These are phyloP conservation scores for Sporormia fimetaria DNA, from an alignment of 495 filamentous ascomycete genomes.

Conservation along the genomic window DNA sequence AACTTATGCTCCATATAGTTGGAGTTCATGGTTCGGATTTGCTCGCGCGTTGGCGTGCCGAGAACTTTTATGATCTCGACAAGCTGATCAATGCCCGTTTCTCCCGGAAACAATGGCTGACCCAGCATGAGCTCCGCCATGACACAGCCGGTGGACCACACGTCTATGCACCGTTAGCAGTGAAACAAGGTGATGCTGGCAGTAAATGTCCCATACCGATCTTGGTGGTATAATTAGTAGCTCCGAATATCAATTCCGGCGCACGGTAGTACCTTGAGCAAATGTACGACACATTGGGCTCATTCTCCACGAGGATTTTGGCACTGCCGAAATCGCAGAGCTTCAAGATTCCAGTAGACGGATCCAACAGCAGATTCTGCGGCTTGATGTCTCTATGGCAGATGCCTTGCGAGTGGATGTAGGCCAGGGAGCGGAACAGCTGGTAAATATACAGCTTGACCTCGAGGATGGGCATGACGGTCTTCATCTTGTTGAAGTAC, in stretches of 20 bases:
- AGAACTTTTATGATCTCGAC: constrained; percentile 99
- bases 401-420: constrained; percentile 99
- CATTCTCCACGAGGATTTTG: constrained; percentile 97
- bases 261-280: constrained; percentile 98
- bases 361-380: constrained; percentile 91
- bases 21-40: constrained; percentile 99
- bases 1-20: constrained; percentile 99
- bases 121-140: constrained; percentile 99
- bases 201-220: constrained; percentile 58
- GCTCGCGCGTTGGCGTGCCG: constrained; percentile 93
- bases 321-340: constrained; percentile 98
- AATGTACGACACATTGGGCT: constrained; percentile 99
- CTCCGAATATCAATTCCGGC: constrained; percentile 96
- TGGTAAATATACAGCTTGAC: constrained; percentile 99
- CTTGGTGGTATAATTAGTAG: constrained; percentile 99
- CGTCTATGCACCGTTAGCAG: constrained; percentile 49
- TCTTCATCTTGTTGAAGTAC: constrained; percentile 99
- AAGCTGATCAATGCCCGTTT: constrained; percentile 96
- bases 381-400: constrained; percentile 99
- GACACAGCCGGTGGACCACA: constrained; percentile 98
- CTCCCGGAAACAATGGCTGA: constrained; percentile 96
- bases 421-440: constrained; percentile 93
- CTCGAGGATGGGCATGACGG: constrained; percentile 96
- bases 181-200: neutral
- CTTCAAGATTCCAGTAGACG: constrained; percentile 81